These are phyloP conservation scores for Fragilaria radians DNA, from an alignment of 108 stramenopile species.

Conservation along the genomic window DNA sequence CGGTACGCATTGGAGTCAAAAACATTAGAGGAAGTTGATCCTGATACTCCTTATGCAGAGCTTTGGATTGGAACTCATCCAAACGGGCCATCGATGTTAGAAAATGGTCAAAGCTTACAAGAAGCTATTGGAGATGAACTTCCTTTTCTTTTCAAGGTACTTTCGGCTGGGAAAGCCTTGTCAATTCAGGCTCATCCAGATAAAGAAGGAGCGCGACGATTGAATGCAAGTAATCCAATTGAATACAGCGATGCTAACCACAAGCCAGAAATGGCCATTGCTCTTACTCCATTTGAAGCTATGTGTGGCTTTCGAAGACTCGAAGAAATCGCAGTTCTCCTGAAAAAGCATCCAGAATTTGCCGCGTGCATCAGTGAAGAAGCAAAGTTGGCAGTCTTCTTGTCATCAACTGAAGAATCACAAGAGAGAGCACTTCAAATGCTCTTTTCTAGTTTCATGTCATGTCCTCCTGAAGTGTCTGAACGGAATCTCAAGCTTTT, in stretches of 20 bases:
- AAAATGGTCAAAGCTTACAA: neutral
- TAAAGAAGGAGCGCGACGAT: constrained; percentile 70
- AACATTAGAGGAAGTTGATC: constrained; percentile 63
- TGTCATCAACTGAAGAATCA: constrained; percentile 22
- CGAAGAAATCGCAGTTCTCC: constrained; percentile 62
- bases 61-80: constrained; percentile 86
- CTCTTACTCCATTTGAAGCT: constrained; percentile 91
- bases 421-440: constrained; percentile 34
- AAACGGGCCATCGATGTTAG: constrained; percentile 55
- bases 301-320: constrained; percentile 91
- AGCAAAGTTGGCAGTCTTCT: constrained; percentile 63
- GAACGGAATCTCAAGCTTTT: constrained; percentile 45
- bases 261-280: constrained; percentile 99
- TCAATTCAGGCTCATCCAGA: constrained; percentile 90
- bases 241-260: constrained; percentile 95
- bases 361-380: constrained; percentile 70
- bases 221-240: constrained; percentile 80
- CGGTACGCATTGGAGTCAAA: constrained; percentile 52
- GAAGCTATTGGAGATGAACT: constrained; percentile 53
- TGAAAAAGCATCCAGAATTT: constrained; percentile 87
- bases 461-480: constrained; percentile 42
- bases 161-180: constrained; percentile 71
- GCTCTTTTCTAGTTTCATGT: constrained; percentile 83
- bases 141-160: constrained; percentile 86
- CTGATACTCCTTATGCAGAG: constrained; percentile 79